phyloP scores from a whole-genome alignment of 2,329 filamentous ascomycete species.

The Scleromitrula shiraiana region DNA sequence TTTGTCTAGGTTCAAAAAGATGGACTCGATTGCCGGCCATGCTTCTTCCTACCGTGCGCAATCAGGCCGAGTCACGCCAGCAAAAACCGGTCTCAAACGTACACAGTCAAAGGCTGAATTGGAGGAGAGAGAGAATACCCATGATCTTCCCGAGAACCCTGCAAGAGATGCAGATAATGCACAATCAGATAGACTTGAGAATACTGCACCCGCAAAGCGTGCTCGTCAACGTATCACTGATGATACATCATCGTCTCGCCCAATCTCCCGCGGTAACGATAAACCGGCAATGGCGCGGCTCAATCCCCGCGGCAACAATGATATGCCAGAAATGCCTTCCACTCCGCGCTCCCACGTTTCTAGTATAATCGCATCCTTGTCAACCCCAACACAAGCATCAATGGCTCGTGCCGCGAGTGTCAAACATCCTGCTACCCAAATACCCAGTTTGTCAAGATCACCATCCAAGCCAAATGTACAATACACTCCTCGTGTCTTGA shows the following conservation, averaged over 20 bases:
- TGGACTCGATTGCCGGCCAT: conserved; percentile 91
- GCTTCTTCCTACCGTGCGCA: conserved; percentile 67
- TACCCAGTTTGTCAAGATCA: conserved; percentile 42
- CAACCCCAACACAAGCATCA: conserved; percentile 74
- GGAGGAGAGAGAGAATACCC: conserved; percentile 40
- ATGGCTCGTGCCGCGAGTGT: conserved; percentile 51
- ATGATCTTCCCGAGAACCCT: not conserved
- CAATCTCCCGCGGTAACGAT: conserved; percentile 41
- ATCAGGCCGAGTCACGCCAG: conserved; percentile 44
- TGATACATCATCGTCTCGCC: conserved; percentile 59
- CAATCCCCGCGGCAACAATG: conserved; percentile 35
- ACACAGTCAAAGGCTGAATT: conserved; percentile 56
- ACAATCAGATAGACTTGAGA: conserved; percentile 23
- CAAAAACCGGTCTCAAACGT: conserved; percentile 39
- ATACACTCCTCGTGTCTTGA: conserved; percentile 40
- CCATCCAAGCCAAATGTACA: conserved; percentile 41
- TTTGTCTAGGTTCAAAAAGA: conserved; percentile 65
- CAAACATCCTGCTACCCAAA: conserved; percentile 43
- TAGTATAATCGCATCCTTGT: conserved; percentile 46
- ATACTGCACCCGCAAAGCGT: conserved; percentile 54
- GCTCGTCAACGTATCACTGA: conserved; percentile 59
- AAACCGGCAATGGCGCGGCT: conserved; percentile 31
- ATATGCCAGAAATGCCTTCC: conserved; percentile 32
- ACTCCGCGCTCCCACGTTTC: conserved; percentile 38
- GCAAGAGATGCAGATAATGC: conserved; percentile 2